phyloP scores from a whole-genome alignment of 1,284 basidiomycete species.

The Pseudozyma sp. region DNA sequence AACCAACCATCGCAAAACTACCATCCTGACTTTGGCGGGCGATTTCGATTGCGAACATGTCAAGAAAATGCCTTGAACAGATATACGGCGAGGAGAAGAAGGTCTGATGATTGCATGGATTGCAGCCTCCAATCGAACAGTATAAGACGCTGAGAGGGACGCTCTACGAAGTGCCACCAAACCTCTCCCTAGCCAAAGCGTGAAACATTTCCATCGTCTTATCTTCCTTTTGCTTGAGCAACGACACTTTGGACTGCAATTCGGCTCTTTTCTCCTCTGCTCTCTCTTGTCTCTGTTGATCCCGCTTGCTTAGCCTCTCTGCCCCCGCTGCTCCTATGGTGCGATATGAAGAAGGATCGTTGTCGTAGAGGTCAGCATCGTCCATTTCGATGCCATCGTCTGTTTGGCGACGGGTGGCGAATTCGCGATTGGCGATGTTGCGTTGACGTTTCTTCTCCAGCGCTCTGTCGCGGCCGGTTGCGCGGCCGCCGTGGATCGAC shows the following conservation, averaged over 20 bases:
- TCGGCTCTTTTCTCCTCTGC: conserved; percentile 23
- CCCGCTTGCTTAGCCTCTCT: conserved; percentile 17
- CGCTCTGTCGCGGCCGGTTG: conserved; percentile 53
- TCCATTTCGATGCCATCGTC: conserved; percentile 57
- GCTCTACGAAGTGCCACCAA: conserved; percentile 16
- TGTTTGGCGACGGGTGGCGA: conserved; percentile 35
- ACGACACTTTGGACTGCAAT: conserved; percentile 29
- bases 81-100: too few species aligned
- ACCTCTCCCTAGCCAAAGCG: conserved; percentile 38
- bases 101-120: background rate
- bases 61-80: too few species aligned
- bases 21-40: too few species aligned
- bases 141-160: too few species aligned
- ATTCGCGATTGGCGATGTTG: conserved; percentile 38
- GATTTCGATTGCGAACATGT: background rate
- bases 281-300: conserved; percentile 18
- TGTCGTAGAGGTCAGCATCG: conserved; percentile 38
- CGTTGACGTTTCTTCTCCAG: conserved; percentile 37
- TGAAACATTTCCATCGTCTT: conserved; percentile 58
- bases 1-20: too few species aligned
- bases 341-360: background rate
- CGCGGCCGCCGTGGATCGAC: conserved; percentile 30
- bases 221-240: conserved; percentile 39
- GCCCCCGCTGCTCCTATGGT: conserved; percentile 7
- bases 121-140: background rate